Conservation (phyloP, 2,329 filamentous ascomycete genomes). For the Pseudogymnoascus verrucosus region DNA sequence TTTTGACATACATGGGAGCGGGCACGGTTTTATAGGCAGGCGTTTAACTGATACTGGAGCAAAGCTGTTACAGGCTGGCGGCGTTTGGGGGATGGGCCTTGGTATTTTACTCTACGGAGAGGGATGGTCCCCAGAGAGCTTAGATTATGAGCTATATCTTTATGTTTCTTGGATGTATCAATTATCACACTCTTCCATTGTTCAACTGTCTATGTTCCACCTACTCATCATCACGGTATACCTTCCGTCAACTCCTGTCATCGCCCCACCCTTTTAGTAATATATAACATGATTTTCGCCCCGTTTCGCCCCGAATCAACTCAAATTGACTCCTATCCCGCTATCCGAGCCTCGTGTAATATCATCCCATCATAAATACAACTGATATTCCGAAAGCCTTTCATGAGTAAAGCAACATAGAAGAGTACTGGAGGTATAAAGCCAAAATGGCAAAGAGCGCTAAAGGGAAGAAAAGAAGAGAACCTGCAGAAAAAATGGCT, state of each 20-base stretch:
- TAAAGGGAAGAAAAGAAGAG: background rate
- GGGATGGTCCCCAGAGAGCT: background rate
- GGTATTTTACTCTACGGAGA: constrained; percentile 3
- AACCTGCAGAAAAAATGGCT: background rate
- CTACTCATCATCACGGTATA: background rate
- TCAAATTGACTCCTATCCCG: constrained; percentile 3
- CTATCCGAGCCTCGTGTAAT: constrained; percentile 3
- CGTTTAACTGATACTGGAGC: background rate
- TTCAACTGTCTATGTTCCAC: constrained; percentile 6
- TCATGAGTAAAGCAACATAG: constrained; percentile 8
- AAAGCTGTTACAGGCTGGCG: background rate
- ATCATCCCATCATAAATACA: constrained; percentile 7
- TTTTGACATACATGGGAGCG: background rate
- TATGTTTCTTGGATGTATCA: background rate
- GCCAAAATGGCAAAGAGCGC: background rate
- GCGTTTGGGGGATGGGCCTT: background rate
- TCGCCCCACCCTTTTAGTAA: background rate
- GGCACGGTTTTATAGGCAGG: background rate
- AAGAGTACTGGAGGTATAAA: constrained; percentile 5
- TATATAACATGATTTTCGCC: background rate
- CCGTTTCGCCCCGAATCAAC: background rate
- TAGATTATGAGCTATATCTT: background rate
- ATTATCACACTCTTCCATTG: background rate
- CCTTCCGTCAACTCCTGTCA: background rate
- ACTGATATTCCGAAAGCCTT: background rate